A percentile compares a stretch with the other conserved stretches of the same genome.
Conservation (phyloP, 371 early-diverging fungal species). For the Capillidium heterosporum region DNA sequence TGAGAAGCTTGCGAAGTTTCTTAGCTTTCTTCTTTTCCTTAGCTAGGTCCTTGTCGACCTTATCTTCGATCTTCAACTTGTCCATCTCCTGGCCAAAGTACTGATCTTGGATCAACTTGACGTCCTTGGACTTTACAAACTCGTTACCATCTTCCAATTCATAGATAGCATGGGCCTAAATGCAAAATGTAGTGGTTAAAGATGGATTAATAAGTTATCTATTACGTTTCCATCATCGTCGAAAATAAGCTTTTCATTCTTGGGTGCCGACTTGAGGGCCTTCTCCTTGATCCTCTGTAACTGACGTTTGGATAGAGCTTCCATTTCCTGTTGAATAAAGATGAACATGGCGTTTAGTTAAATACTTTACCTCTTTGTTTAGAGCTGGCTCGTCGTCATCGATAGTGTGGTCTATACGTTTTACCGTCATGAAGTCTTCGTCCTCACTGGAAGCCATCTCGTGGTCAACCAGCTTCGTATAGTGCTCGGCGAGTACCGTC, state of each 20-base stretch:
- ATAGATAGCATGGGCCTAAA: slow-evolving; percentile 41
- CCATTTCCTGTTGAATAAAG: slow-evolving; percentile 5
- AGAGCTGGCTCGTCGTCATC: slow-evolving; percentile 11
- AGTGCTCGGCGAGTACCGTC: slow-evolving; percentile 78
- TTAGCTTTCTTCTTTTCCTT: slow-evolving; percentile 55
- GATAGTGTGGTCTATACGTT: slow-evolving; percentile 50
- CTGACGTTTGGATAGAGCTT: slow-evolving; percentile 7
- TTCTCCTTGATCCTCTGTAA: slow-evolving; percentile 64
- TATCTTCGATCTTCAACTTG: slow-evolving; percentile 51
- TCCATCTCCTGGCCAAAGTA: slow-evolving; percentile 40
- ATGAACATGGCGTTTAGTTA: background rate
- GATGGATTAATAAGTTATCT: background rate
- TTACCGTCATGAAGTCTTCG: slow-evolving; percentile 62
- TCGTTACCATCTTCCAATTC: slow-evolving; percentile 58
- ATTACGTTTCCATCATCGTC: slow-evolving; percentile 79
- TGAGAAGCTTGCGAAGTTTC: slow-evolving; percentile 26
- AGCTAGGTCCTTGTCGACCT: slow-evolving; percentile 42
- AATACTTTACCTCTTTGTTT: too few species aligned
- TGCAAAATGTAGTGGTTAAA: slow-evolving; percentile 1
- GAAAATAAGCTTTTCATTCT: slow-evolving; percentile 58
- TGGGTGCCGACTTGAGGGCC: slow-evolving; percentile 38
- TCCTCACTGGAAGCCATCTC: slow-evolving; percentile 18
- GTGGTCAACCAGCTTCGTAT: slow-evolving; percentile 54
- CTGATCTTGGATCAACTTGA: slow-evolving; percentile 33
- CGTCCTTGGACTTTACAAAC: slow-evolving; percentile 55